phyloP scores from a whole-genome alignment of 208 protist genomes.

The Leishmania tropica region DNA sequence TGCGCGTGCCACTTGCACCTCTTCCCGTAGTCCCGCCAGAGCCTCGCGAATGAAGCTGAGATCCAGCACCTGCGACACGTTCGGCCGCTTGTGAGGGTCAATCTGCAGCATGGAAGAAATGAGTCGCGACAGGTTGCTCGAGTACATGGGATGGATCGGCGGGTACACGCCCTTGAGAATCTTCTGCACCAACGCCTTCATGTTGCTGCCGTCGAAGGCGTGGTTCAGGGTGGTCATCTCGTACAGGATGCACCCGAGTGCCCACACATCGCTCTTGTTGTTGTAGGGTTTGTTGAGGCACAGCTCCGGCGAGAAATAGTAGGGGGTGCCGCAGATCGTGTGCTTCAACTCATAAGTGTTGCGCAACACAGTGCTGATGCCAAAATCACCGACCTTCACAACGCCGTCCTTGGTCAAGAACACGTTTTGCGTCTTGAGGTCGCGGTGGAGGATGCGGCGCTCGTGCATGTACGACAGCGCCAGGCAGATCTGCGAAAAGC shows the following conservation, averaged over 20 bases:
- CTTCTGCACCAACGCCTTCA: conserved; percentile 91
- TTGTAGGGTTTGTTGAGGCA: conserved; percentile 95
- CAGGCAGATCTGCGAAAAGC: conserved; percentile 86
- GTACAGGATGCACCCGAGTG: conserved; percentile 90
- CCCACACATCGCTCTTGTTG: conserved; percentile 94
- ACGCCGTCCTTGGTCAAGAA: conserved; percentile 86
- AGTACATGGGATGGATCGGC: conserved; percentile 81
- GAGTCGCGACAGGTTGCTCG: conserved; percentile 66
- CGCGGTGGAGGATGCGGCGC: conserved; percentile 85
- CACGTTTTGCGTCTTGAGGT: conserved; percentile 93
- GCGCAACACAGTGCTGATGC: conserved; percentile 91
- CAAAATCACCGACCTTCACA: conserved; percentile 93
- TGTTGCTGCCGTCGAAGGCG: conserved; percentile 90
- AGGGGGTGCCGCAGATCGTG: conserved; percentile 95
- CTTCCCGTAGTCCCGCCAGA: conserved; percentile 60
- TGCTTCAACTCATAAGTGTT: conserved; percentile 91
- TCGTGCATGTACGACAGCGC: conserved; percentile 89
- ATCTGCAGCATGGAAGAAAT: conserved; percentile 88
- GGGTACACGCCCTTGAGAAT: conserved; percentile 89
- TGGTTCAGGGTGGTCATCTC: conserved; percentile 91
- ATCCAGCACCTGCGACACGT: conserved; percentile 79
- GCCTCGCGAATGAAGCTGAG: conserved; percentile 80
- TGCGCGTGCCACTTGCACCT: conserved; percentile 58
- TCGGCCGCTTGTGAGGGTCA: conserved; percentile 77
- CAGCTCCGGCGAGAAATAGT: conserved; percentile 96